These are phyloP conservation scores for Boletus sp. DNA, from an alignment of 1,284 basidiomycete species.

Conservation along the genomic window DNA sequence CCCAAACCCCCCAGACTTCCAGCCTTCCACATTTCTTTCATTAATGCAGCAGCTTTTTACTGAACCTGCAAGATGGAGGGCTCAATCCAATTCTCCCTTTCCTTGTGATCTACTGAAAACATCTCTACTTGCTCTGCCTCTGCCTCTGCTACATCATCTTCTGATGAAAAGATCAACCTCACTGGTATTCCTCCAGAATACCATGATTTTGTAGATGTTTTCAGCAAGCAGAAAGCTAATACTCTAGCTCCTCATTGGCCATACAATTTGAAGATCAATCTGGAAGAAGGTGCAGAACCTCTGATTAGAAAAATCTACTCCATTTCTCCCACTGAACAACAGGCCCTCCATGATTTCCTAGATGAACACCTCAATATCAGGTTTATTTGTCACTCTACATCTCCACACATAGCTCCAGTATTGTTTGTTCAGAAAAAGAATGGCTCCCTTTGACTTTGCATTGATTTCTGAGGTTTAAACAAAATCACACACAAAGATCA, in stretches of 20 bases:
- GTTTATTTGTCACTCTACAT: not conserved
- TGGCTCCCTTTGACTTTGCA: not conserved
- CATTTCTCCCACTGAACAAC: not conserved
- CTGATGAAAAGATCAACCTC: not conserved
- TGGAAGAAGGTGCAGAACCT: not conserved
- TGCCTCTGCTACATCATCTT: not conserved
- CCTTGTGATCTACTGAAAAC: not conserved
- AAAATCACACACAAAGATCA: not conserved
- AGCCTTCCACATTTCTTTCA: not conserved
- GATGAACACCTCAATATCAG: not conserved
- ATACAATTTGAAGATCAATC: not conserved
- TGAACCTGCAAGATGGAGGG: not conserved
- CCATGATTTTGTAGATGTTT: not conserved
- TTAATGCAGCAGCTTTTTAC: not conserved
- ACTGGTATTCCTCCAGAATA: not conserved
- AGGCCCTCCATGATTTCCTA: not conserved
- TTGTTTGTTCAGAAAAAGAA: not conserved
- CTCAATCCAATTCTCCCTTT: not conserved
- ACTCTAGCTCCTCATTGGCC: not conserved
- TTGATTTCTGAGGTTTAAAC: not conserved
- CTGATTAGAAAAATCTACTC: not conserved
- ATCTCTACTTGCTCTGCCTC: not conserved
- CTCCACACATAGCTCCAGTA: not conserved
- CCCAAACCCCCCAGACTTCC: not conserved
- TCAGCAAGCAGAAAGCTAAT: not conserved